phyloP scores from a whole-genome alignment of 441 rosid species.

The Hypseocharis bilobata region DNA sequence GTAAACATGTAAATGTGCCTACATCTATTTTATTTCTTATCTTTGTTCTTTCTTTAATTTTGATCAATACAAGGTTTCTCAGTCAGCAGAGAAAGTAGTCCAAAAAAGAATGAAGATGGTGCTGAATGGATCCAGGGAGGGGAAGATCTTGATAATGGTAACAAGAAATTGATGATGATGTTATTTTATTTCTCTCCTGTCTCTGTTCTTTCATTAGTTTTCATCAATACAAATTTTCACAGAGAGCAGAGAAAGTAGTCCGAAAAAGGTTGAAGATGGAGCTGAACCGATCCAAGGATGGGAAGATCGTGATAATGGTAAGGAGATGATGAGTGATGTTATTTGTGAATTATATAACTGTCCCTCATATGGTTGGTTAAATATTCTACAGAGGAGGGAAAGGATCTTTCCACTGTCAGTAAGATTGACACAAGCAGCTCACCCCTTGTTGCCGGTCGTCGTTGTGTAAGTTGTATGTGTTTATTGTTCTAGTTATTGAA shows the following conservation, averaged over 20 bases:
- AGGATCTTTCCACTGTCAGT: conserved; percentile 30
- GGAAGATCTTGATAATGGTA: not conserved
- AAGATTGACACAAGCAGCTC: conserved; percentile 36
- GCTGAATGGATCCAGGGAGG: not conserved
- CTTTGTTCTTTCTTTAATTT: not conserved
- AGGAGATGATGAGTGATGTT: conserved; percentile 26
- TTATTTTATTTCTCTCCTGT: not conserved
- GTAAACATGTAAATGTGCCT: not conserved
- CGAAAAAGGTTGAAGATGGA: conserved; percentile 35
- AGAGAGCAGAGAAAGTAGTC: conserved; percentile 46
- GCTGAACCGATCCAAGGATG: conserved; percentile 24
- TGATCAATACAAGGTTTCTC: not conserved
- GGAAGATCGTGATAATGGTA: conserved; percentile 39
- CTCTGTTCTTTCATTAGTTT: conserved; percentile 11
- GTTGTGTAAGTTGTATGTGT: conserved; percentile 99
- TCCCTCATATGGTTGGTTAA: conserved; percentile 22
- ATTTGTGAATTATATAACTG: conserved; percentile 22
- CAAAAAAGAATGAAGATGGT: conserved; percentile 3
- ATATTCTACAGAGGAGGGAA: conserved; percentile 39
- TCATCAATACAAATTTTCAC: conserved; percentile 25
- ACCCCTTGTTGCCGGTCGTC: conserved; percentile 49
- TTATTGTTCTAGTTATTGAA: conserved; percentile 46
- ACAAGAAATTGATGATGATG: not conserved
- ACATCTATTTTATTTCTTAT: not conserved
- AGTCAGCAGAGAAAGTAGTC: conserved; percentile 6